Percentiles rank a stretch among this genome's conserved stretches.
Conservation (phyloP, 1,284 basidiomycete species). For the Puccinia brachypodii region DNA sequence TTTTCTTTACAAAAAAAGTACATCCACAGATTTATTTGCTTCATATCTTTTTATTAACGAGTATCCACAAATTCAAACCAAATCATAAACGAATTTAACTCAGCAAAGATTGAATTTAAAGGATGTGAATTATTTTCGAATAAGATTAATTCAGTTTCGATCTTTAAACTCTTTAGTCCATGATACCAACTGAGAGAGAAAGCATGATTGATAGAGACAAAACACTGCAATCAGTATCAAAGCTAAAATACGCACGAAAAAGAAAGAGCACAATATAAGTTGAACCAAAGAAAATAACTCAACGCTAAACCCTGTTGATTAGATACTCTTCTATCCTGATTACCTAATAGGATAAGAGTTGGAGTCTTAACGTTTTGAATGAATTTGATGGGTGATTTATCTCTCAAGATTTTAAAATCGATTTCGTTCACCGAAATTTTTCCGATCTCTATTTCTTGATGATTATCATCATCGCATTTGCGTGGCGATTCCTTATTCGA, state of each 20-base stretch:
- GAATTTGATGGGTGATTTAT: slow-evolving; percentile 65
- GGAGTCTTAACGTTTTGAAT: slow-evolving; percentile 63
- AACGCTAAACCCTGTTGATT: slow-evolving; percentile 65
- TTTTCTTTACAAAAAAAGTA: background rate
- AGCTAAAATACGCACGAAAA: background rate
- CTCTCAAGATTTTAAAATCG: slow-evolving; percentile 61
- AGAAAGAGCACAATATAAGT: too few species aligned
- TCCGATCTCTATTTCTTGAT: slow-evolving; percentile 52
- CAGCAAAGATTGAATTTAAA: slow-evolving; percentile 66
- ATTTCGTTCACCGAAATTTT: slow-evolving; percentile 59
- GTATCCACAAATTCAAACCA: slow-evolving; percentile 62
- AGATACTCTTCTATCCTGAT: slow-evolving; percentile 66
- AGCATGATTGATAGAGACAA: background rate
- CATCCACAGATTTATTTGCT: background rate
- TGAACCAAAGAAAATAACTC: slow-evolving; percentile 31
- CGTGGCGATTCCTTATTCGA: background rate
- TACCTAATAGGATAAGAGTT: slow-evolving; percentile 66
- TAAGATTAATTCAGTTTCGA: slow-evolving; percentile 65
- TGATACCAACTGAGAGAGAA: slow-evolving; percentile 63
- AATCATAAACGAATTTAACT: slow-evolving; percentile 63
- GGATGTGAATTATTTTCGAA: slow-evolving; percentile 68
- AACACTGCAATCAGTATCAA: background rate
- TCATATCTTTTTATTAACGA: too few species aligned
- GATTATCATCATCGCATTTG: slow-evolving; percentile 54
- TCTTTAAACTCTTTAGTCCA: slow-evolving; percentile 62